phyloP scores from a whole-genome alignment of 768 basidiomycete genomes.

The Hemileccinum impolitum region DNA sequence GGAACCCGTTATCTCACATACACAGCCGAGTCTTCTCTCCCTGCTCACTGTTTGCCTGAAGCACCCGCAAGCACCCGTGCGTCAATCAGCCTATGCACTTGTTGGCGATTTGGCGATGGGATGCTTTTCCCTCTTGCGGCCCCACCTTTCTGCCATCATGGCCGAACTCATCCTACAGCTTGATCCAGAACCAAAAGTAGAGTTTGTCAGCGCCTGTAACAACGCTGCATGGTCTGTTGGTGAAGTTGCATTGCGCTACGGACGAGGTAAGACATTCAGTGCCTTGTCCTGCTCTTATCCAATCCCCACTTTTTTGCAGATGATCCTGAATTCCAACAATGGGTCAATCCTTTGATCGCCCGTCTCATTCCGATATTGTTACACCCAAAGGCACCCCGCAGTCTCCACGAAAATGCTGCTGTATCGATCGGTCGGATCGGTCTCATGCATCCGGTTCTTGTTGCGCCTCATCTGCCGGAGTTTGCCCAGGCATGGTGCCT shows the following conservation, averaged over 20 bases:
- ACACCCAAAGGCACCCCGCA: slow-evolving; percentile 89
- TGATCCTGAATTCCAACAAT: slow-evolving; percentile 87
- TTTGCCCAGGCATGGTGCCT: slow-evolving; percentile 98
- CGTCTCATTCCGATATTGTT: slow-evolving; percentile 91
- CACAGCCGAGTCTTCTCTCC: slow-evolving; percentile 74
- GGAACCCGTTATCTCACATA: slow-evolving; percentile 64
- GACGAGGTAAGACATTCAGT: slow-evolving; percentile 49
- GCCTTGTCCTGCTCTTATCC: neutral
- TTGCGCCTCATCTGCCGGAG: slow-evolving; percentile 84
- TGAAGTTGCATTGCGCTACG: slow-evolving; percentile 92
- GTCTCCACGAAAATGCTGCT: slow-evolving; percentile 95
- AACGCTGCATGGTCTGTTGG: slow-evolving; percentile 99
- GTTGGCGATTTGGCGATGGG: slow-evolving; percentile 98
- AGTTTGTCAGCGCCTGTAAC: slow-evolving; percentile 96
- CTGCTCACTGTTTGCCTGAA: slow-evolving; percentile 87
- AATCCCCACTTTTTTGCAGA: slow-evolving; percentile 38
- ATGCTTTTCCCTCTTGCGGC: slow-evolving; percentile 83
- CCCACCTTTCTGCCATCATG: slow-evolving; percentile 87
- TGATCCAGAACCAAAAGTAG: slow-evolving; percentile 87
- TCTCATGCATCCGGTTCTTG: slow-evolving; percentile 82
- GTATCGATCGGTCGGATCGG: slow-evolving; percentile 97
- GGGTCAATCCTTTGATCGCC: slow-evolving; percentile 82
- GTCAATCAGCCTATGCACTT: slow-evolving; percentile 97
- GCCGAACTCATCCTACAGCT: slow-evolving; percentile 85
- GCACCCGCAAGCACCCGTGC: slow-evolving; percentile 92